A percentile compares a stretch with the other conserved stretches of the same genome.
phyloP scores from a whole-genome alignment of 371 early-diverging fungal genomes.

The Mucor lusitanicus region DNA sequence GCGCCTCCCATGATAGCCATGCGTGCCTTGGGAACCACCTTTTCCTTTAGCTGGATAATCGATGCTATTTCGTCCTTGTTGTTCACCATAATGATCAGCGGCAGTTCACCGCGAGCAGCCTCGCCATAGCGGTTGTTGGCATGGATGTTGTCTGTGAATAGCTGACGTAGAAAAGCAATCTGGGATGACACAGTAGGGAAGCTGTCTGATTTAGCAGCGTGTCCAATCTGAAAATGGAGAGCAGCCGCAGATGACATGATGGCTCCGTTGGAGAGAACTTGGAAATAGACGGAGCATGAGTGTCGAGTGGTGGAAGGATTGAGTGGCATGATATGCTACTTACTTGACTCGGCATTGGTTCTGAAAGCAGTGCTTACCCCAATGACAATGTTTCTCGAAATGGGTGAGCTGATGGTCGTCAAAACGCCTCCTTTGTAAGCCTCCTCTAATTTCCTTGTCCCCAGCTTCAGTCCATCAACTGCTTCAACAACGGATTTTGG shows the following conservation, averaged over 20 bases:
- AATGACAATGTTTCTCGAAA: slow-evolving; percentile 39
- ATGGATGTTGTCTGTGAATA: slow-evolving; percentile 33
- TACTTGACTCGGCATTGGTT: slow-evolving; percentile 11
- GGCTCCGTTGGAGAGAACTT: slow-evolving; percentile 23
- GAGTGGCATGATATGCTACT: not conserved
- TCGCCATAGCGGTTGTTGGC: slow-evolving; percentile 31
- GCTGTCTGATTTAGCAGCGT: slow-evolving; percentile 40
- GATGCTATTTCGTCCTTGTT: slow-evolving; percentile 76
- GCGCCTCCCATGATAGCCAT: slow-evolving; percentile 65
- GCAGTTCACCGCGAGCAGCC: slow-evolving; percentile 65
- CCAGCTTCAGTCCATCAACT: slow-evolving; percentile 62
- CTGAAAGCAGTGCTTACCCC: slow-evolving; percentile 33
- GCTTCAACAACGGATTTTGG: slow-evolving; percentile 43
- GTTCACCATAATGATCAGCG: slow-evolving; percentile 59
- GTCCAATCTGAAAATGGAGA: slow-evolving; percentile 64
- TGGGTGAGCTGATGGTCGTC: slow-evolving; percentile 56
- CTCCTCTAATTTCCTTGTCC: slow-evolving; percentile 57
- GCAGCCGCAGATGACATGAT: slow-evolving; percentile 51
- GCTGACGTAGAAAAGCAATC: slow-evolving; percentile 57
- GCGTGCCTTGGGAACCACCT: slow-evolving; percentile 35
- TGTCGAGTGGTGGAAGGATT: not conserved
- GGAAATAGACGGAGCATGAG: not conserved
- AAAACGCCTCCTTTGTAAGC: slow-evolving; percentile 68
- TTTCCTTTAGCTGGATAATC: slow-evolving; percentile 61
- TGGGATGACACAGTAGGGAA: slow-evolving; percentile 69